A percentile compares a stretch with the other conserved stretches of the same genome.
Evolutionary conservation across 176 grass and related monocot genomes (phyloP).

Genomic region (Ensete ventricosum): DNA sequence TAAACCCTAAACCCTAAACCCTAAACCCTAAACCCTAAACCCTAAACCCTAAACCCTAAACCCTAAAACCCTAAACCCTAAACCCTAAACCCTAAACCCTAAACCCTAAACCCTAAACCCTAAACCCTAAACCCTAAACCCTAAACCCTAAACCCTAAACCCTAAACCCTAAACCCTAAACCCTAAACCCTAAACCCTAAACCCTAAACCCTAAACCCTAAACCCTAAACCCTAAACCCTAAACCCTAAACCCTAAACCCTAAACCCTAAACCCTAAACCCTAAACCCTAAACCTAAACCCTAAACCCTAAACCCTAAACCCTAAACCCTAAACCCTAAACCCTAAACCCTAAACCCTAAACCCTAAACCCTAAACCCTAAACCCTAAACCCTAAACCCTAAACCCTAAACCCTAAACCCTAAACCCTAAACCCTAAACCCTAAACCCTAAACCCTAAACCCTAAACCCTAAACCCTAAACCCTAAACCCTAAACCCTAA

Average conservation of each 20-base stretch:
- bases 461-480: constrained; percentile 3
- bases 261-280: constrained; percentile 3
- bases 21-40: constrained; percentile 11
- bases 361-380: constrained; percentile 3
- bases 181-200: neutral
- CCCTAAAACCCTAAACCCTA: constrained; percentile 12
- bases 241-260: constrained; percentile 3
- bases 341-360: constrained; percentile 3
- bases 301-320: constrained; percentile 3
- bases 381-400: constrained; percentile 3
- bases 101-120: constrained; percentile 18
- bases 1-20: constrained; percentile 13
- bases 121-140: constrained; percentile 3
- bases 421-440: neutral
- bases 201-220: constrained; percentile 3
- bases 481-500: neutral
- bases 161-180: constrained; percentile 2
- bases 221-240: constrained; percentile 3
- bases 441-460: constrained; percentile 3
- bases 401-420: neutral
- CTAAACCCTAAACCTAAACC: constrained; percentile 3
- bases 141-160: constrained; percentile 10
- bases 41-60: constrained; percentile 11
- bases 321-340: constrained; percentile 2
- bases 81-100: constrained; percentile 8